Conservation (phyloP, 805 yeast species). For the Millerozyma miso region DNA sequence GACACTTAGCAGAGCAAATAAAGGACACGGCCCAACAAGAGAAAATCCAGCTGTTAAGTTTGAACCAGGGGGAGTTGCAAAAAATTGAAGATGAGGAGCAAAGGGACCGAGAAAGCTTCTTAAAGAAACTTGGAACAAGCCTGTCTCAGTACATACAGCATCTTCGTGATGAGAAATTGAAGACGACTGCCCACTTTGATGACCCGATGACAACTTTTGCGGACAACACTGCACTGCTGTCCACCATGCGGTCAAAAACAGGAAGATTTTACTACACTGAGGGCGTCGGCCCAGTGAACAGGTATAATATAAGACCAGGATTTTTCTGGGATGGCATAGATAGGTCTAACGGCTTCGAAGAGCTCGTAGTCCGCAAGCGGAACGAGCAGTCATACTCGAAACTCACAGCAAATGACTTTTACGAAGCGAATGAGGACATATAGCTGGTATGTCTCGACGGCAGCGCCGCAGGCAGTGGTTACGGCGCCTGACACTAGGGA, state of each 20-base stretch:
- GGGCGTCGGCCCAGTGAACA: slow-evolving; percentile 57
- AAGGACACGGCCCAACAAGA: slow-evolving; percentile 11
- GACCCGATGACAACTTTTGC: slow-evolving; percentile 53
- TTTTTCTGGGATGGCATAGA: slow-evolving; percentile 83
- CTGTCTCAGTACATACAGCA: slow-evolving; percentile 25
- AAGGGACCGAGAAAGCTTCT: slow-evolving; percentile 17
- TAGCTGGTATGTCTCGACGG: no score
- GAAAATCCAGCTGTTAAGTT: slow-evolving; percentile 17
- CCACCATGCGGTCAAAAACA: slow-evolving; percentile 9
- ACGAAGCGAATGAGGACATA: background rate
- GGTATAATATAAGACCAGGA: slow-evolving; percentile 79
- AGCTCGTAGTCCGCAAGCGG: slow-evolving; percentile 45
- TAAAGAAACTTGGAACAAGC: slow-evolving; percentile 16
- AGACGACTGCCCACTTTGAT: slow-evolving; percentile 38
- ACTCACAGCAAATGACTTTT: background rate
- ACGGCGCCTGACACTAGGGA: no score
- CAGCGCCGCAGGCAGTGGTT: no score
- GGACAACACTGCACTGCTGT: background rate
- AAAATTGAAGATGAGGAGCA: slow-evolving; percentile 28
- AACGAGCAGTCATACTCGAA: slow-evolving; percentile 26
- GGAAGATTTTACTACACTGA: slow-evolving; percentile 54
- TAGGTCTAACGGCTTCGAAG: slow-evolving; percentile 84
- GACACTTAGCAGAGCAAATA: slow-evolving; percentile 15
- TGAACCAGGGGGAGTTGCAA: slow-evolving; percentile 38
- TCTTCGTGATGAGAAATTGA: slow-evolving; percentile 22